These are phyloP conservation scores for Euclidium syriacum DNA, from an alignment of 345 rosid genomes.

Conservation along the genomic window DNA sequence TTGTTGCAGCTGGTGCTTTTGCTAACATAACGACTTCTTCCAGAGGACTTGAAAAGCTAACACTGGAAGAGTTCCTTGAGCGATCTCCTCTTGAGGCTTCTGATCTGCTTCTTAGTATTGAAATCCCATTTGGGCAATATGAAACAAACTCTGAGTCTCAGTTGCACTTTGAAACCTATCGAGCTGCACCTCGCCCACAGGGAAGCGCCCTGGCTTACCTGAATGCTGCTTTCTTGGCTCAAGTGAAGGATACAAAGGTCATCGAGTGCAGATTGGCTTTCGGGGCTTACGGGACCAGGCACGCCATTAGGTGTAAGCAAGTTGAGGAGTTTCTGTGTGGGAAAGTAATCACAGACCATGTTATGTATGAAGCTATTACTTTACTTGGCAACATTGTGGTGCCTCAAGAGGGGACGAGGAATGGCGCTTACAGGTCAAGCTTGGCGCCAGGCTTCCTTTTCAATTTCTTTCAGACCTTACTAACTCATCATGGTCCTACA, in stretches of 20 bases:
- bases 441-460: slow-evolving; percentile 68
- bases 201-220: slow-evolving; percentile 76
- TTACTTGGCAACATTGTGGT: slow-evolving; percentile 41
- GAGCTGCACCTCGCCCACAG: slow-evolving; percentile 75
- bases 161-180: slow-evolving; percentile 62
- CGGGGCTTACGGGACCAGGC: slow-evolving; percentile 81
- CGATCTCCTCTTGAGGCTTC: slow-evolving; percentile 48
- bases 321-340: slow-evolving; percentile 60
- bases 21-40: slow-evolving; percentile 36
- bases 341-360: slow-evolving; percentile 38
- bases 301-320: slow-evolving; percentile 53
- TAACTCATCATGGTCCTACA: slow-evolving; percentile 12
- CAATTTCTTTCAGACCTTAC: slow-evolving; percentile 45
- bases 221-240: slow-evolving; percentile 85
- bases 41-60: slow-evolving; percentile 33
- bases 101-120: slow-evolving; percentile 48
- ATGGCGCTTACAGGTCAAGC: slow-evolving; percentile 63
- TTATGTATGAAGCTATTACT: slow-evolving; percentile 51
- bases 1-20: slow-evolving; percentile 55
- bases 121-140: slow-evolving; percentile 34
- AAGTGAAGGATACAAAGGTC: slow-evolving; percentile 35
- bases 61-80: slow-evolving; percentile 58
- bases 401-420: slow-evolving; percentile 47
- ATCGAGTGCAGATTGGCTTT: slow-evolving; percentile 55
- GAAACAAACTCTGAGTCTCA: slow-evolving; percentile 15